Evolutionary conservation across 163 green algal genomes (phyloP).

Genomic region (Trebouxiophyceae sp.): DNA sequence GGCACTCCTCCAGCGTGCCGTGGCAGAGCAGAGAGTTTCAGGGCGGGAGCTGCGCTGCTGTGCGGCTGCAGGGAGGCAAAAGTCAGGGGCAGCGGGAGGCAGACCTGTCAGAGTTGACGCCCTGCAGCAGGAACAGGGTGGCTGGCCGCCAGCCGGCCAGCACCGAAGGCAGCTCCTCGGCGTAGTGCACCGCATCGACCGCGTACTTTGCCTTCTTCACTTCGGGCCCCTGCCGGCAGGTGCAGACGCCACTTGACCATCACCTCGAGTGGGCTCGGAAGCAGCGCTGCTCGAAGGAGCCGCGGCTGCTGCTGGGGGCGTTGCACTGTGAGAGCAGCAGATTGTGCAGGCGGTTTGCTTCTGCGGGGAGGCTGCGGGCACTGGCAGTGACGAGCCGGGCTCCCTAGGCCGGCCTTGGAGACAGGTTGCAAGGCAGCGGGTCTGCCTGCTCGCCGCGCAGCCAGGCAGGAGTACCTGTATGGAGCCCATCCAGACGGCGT

Average conservation of each 20-base stretch:
- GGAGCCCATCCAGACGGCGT: conserved; percentile 80
- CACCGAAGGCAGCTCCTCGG: conserved; percentile 58
- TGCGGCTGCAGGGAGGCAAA: too few species aligned
- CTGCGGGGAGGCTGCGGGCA: too few species aligned
- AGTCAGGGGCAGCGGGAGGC: too few species aligned
- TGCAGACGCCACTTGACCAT: too few species aligned
- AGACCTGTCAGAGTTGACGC: conserved; percentile 80
- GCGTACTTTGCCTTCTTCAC: conserved; percentile 18
- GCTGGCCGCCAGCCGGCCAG: conserved; percentile 34
- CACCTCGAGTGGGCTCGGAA: too few species aligned
- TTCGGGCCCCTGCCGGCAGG: conserved; percentile 3
- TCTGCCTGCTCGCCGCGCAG: neutral
- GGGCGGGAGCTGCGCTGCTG: neutral
- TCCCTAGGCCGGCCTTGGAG: too few species aligned
- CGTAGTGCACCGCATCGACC: conserved; percentile 49
- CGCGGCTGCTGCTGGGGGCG: too few species aligned
- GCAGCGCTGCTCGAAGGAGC: too few species aligned
- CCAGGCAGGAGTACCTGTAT: too few species aligned
- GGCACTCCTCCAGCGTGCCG: neutral
- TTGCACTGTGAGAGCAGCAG: too few species aligned
- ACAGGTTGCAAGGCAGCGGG: neutral
- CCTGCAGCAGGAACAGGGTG: conserved; percentile 59
- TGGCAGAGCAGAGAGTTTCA: neutral
- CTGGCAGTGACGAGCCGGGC: too few species aligned
- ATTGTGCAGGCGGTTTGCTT: too few species aligned